These are phyloP conservation scores for Suhomyces ambrosiae DNA, from an alignment of 1,139 yeast genomes.

Conservation along the genomic window DNA sequence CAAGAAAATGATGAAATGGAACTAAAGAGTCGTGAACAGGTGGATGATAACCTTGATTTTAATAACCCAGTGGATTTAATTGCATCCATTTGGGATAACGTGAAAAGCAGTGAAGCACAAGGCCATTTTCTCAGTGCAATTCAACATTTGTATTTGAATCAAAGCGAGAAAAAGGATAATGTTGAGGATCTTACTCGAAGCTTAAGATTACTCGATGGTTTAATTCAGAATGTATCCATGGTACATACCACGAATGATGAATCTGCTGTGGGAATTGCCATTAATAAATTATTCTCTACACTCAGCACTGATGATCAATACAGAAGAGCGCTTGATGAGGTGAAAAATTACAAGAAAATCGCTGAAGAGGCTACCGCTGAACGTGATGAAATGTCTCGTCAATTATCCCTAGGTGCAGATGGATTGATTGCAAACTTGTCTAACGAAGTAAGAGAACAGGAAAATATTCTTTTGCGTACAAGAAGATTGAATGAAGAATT, in stretches of 20 bases:
- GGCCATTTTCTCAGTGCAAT: slow-evolving; percentile 74
- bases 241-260: slow-evolving; percentile 65
- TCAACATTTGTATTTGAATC: slow-evolving; percentile 80
- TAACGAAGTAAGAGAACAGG: slow-evolving; percentile 74
- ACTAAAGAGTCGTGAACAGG: slow-evolving; percentile 58
- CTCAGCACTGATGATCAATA: slow-evolving; percentile 92
- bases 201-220: slow-evolving; percentile 77
- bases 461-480: slow-evolving; percentile 64
- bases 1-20: slow-evolving; percentile 75
- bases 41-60: slow-evolving; percentile 64
- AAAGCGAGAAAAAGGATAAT: slow-evolving; percentile 56
- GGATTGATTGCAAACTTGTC: slow-evolving; percentile 76
- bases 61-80: slow-evolving; percentile 77
- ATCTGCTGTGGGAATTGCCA: slow-evolving; percentile 79
- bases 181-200: slow-evolving; percentile 60
- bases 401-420: slow-evolving; percentile 79
- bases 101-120: slow-evolving; percentile 72
- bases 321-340: slow-evolving; percentile 72
- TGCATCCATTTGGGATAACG: slow-evolving; percentile 66
- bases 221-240: slow-evolving; percentile 78
- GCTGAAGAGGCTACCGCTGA: slow-evolving; percentile 87
- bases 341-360: slow-evolving; percentile 61
- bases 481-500: slow-evolving; percentile 68
- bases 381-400: slow-evolving; percentile 73
- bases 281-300: slow-evolving; percentile 75